A percentile compares a stretch with the other conserved stretches of the same genome.
Conservation (phyloP, 768 basidiomycete species). For the Pleurotus salmoneostramineus region DNA sequence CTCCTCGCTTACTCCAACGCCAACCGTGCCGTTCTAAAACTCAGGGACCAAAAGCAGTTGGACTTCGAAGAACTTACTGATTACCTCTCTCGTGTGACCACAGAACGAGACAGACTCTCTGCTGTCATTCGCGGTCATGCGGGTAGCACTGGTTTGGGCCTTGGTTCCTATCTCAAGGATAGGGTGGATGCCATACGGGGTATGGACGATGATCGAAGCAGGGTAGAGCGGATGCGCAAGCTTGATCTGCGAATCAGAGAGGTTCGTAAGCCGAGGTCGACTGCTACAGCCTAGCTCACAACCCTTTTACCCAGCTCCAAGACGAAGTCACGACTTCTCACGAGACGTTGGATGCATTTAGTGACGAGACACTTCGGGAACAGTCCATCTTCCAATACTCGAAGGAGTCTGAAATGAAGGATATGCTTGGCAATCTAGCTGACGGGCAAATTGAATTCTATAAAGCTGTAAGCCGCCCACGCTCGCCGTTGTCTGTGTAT, state of each 20-base stretch:
- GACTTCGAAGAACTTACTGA: slow-evolving; percentile 97
- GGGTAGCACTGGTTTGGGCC: slow-evolving; percentile 76
- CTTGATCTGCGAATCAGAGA: slow-evolving; percentile 94
- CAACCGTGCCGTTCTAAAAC: slow-evolving; percentile 89
- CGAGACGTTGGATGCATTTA: slow-evolving; percentile 95
- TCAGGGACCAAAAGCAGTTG: slow-evolving; percentile 97
- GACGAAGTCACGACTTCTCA: slow-evolving; percentile 94
- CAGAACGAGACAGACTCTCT: slow-evolving; percentile 89
- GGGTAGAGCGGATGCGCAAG: slow-evolving; percentile 92
- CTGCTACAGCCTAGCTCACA: too few species aligned
- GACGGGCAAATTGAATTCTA: slow-evolving; percentile 97
- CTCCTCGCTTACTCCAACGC: slow-evolving; percentile 91
- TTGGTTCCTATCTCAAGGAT: slow-evolving; percentile 89
- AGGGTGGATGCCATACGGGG: slow-evolving; percentile 89
- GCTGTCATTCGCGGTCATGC: slow-evolving; percentile 89
- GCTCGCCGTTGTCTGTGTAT: neutral
- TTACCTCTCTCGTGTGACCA: slow-evolving; percentile 88
- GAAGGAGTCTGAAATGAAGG: slow-evolving; percentile 97
- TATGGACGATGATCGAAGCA: slow-evolving; percentile 87
- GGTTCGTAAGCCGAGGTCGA: slow-evolving; percentile 36
- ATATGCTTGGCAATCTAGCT: slow-evolving; percentile 83
- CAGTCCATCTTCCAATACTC: slow-evolving; percentile 86
- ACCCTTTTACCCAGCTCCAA: slow-evolving; percentile 62
- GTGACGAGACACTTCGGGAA: slow-evolving; percentile 90
- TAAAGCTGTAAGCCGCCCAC: slow-evolving; percentile 52